phyloP scores from a whole-genome alignment of 2,329 filamentous ascomycete species.

The Allantophomopsis cytisporea region DNA sequence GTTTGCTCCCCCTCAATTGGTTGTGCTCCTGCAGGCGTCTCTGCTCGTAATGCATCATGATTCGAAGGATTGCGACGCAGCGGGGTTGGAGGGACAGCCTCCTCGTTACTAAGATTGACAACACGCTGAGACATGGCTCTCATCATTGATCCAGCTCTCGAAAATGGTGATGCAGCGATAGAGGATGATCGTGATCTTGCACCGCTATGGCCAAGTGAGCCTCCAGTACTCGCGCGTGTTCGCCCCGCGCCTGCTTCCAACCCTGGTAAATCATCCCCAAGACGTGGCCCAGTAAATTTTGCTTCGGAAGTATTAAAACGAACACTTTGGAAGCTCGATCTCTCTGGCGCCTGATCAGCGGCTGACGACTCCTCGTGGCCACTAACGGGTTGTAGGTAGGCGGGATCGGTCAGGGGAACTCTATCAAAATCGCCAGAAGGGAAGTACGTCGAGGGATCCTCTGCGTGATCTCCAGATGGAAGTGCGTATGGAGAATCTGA shows the following conservation, averaged over 20 bases:
- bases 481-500: conserved; percentile 13
- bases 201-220: conserved; percentile 36
- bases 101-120: conserved; percentile 92
- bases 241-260: conserved; percentile 42
- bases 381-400: conserved; percentile 40
- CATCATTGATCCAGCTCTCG: conserved; percentile 61
- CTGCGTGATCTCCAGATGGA: conserved; percentile 7
- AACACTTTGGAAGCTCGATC: conserved; percentile 37
- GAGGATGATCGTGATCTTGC: conserved; percentile 41
- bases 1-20: conserved; percentile 17
- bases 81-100: conserved; percentile 63
- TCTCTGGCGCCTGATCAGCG: conserved; percentile 28
- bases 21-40: conserved; percentile 1
- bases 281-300: conserved; percentile 25
- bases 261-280: conserved; percentile 45
- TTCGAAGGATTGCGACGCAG: conserved; percentile 15
- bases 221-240: conserved; percentile 41
- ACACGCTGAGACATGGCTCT: conserved; percentile 91
- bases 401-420: conserved; percentile 42
- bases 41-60: conserved; percentile 1
- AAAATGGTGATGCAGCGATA: conserved; percentile 50
- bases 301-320: conserved; percentile 28
- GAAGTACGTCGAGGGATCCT: conserved; percentile 18
- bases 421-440: conserved; percentile 35
- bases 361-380: conserved; percentile 23